Evolutionary conservation across 495 filamentous ascomycete genomes (phyloP).

Genomic region (Trichoderma orchidacearum): DNA sequence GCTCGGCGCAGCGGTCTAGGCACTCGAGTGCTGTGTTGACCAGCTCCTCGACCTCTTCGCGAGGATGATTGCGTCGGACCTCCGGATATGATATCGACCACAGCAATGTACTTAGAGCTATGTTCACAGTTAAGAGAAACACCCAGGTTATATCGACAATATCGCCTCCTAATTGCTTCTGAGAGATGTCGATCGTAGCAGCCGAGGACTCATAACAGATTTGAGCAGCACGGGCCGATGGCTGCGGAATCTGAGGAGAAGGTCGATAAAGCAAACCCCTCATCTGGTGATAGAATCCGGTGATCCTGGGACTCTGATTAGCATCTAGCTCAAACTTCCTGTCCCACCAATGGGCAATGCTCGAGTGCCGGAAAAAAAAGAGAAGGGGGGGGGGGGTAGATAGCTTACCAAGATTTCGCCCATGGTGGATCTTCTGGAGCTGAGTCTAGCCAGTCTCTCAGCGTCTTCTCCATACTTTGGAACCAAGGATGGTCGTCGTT

Average conservation of each 20-base stretch:
- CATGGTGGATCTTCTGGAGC: conserved; percentile 31
- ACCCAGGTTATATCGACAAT: conserved; percentile 84
- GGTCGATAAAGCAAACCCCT: conserved; percentile 73
- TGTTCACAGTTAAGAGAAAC: conserved; percentile 75
- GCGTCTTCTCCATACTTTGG: conserved; percentile 56
- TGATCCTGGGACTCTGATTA: conserved; percentile 44
- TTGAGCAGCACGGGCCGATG: conserved; percentile 56
- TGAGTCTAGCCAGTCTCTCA: conserved; percentile 52
- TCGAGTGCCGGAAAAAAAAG: not conserved
- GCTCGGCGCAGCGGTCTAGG: conserved; percentile 58
- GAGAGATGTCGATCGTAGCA: conserved; percentile 66
- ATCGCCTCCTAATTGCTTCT: conserved; percentile 56
- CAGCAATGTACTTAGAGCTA: conserved; percentile 72
- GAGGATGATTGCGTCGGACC: conserved; percentile 52
- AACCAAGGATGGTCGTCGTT: conserved; percentile 81
- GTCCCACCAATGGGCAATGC: too few relatives aligned
- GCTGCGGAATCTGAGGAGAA: conserved; percentile 78
- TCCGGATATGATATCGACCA: conserved; percentile 81
- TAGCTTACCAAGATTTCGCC: conserved; percentile 37
- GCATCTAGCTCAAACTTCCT: conserved; percentile 1
- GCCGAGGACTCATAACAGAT: conserved; percentile 71
- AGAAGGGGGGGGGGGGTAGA: conserved; percentile 1
- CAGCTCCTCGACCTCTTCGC: conserved; percentile 57
- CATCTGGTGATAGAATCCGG: conserved; percentile 67
- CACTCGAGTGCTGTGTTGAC: conserved; percentile 59